phyloP scores from a whole-genome alignment of 2,329 filamentous ascomycete species.

The Calonectria leucothoes region DNA sequence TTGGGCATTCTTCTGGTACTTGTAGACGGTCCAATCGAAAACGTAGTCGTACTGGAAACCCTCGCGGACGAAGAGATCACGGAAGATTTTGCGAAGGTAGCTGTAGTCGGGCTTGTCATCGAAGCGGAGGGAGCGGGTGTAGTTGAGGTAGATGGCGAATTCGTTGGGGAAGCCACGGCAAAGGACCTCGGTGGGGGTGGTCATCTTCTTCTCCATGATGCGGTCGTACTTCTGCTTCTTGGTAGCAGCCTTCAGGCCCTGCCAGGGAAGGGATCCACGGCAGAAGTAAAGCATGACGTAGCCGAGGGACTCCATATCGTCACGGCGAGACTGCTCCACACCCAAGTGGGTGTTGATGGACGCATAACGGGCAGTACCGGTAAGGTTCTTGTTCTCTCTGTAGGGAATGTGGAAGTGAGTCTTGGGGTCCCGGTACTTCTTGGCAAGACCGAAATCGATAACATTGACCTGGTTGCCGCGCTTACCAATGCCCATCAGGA shows the following conservation, averaged over 20 bases:
- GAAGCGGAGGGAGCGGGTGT: constrained; percentile 97
- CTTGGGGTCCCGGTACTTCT: constrained; percentile 99
- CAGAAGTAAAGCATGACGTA: constrained; percentile 99
- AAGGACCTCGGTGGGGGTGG: constrained; percentile 96
- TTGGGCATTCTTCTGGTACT: constrained; percentile 99
- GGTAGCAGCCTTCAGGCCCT: constrained; percentile 96
- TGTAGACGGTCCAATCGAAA: constrained; percentile 99
- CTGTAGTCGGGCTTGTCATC: constrained; percentile 99
- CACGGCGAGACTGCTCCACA: constrained; percentile 98
- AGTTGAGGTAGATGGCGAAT: constrained; percentile 99
- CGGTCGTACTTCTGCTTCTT: constrained; percentile 99
- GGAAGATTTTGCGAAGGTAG: constrained; percentile 99
- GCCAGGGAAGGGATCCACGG: constrained; percentile 98
- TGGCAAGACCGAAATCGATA: constrained; percentile 98
- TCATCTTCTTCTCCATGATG: constrained; percentile 99
- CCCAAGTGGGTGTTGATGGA: constrained; percentile 99
- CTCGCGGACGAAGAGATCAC: constrained; percentile 97
- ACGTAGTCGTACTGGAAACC: constrained; percentile 99
- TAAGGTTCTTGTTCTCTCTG: constrained; percentile 99
- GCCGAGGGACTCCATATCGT: constrained; percentile 98
- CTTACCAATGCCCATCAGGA: constrained; percentile 99
- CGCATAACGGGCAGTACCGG: constrained; percentile 97
- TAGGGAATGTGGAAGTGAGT: constrained; percentile 99
- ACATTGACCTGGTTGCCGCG: constrained; percentile 99
- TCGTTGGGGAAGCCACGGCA: constrained; percentile 99